Base-by-base conservation (phyloP, 257 asterid species). In the Paulownia fortunei region DNA sequence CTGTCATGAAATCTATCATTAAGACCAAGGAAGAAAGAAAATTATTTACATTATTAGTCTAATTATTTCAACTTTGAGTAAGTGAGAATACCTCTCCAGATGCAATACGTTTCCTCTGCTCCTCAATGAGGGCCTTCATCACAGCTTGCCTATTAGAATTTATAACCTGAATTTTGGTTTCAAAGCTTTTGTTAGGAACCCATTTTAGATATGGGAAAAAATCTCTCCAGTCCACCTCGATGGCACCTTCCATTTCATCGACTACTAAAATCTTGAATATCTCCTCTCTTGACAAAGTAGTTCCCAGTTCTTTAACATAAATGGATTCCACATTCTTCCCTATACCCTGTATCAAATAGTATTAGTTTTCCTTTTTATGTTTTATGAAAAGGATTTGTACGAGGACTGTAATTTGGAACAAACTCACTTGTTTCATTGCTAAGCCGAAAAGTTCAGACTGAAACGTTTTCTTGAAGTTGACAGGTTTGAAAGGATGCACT, bases 151-250 rank as follows among this genome's bases (percentile, higher is more conserved):
- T 82, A 3, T 79, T 80, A 51, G 37, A 24, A 80, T 86, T 27
- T 87, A 89, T 83, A n/a, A 23, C 82, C 63, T 79, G 81, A 27
- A 95, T 63, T 76, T 80, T 93, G 5, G 74, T 67, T 64, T 92
- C 94, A 37, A 96, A 88, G 56, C 76, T 63, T 74, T 76, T 83
- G 80, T 96, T 93, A 2, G 99, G 99, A 65, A 90, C 61, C 98
- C 97, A 96, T 70, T 82, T 88, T 15, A 96, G 74, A 66, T 86
- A 90, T 0, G 97, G 97, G 84, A 96, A 96, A 72, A 93, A 96
- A 74, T 96, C 99, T 72, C 99, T 88, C 99, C 99, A 96, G 42
- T 96, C 99, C 47, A 96, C 98, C 55, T 96, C 98, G 62, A 92
- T 87, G 41, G 96, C 96, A 21, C 97, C 99, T 78, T 88, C 94